Base-by-base conservation (phyloP, 1,139 yeast species). In the Candida glucosophila region DNA sequence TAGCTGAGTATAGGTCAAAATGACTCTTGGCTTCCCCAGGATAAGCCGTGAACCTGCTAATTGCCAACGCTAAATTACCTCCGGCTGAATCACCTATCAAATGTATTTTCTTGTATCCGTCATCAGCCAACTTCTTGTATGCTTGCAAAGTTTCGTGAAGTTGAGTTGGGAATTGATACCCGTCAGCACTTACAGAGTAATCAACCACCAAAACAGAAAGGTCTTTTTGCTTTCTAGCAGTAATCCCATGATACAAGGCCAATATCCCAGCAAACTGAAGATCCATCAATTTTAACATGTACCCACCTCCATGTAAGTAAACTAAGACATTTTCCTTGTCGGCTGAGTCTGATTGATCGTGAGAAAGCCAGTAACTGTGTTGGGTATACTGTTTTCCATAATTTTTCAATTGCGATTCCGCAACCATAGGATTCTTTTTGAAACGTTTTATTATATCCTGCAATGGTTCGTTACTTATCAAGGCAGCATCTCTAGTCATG, bases 1-100 rank as follows among this genome's bases (percentile, higher is more conserved):
- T 35, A n/a, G n/a, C n/a, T n/a, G n/a, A n/a, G 27, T 35, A 49
- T 9, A 32, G 31, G 4, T 33, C 24, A 25, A 50, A 48, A 12
- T 44, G 49, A 10, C 27, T 28, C 11, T 34, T 26, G 3, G 52
- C 44, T 30, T 55, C 55, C 19, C 53, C 54, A 1, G 59, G 55
- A 26, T 52, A 45, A n/a, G 57, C 51, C 19, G 51, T 37, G 29
- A 47, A 54, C 28, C 65, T 49, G n/a, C 51, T 39, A 11, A 61
- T 22, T 4, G 55, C 47, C 11, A 58, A 34, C 5, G 54, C 46
- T 35, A 64, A 41, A 37, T 66, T 65, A 3, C 52, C 67, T 9
- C 74, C 73, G 15, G 67, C 66, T 3, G 73, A 65, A 35, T 66
- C 74, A 5, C 72, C 73, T 22, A 60, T 30, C 4, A 65, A 33